These are phyloP conservation scores for Santalum album DNA, from an alignment of 164 flowering plant species.

Conservation along the genomic window DNA sequence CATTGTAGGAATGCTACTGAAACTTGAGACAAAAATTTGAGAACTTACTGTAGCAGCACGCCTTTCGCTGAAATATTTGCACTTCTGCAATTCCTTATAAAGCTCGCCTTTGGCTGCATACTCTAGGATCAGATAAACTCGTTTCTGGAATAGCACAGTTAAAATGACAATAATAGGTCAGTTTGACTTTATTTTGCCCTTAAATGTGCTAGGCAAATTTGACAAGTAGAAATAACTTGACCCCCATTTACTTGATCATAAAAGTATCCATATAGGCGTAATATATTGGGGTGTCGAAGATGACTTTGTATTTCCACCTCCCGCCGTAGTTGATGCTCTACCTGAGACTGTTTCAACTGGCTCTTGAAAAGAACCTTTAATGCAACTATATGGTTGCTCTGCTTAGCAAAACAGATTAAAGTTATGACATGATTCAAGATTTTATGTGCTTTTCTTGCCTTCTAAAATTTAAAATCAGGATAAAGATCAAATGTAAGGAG, in stretches of 20 bases:
- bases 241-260: slow-evolving; percentile 66
- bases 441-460: neutral
- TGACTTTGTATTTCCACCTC: slow-evolving; percentile 97
- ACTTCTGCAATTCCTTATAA: slow-evolving; percentile 86
- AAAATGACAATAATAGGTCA: neutral
- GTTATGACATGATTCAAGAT: neutral
- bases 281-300: slow-evolving; percentile 78
- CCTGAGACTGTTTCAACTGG: slow-evolving; percentile 92
- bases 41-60: slow-evolving; percentile 93
- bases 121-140: slow-evolving; percentile 87
- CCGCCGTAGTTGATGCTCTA: slow-evolving; percentile 92
- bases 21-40: no score
- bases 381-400: slow-evolving; percentile 95
- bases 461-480: neutral
- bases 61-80: slow-evolving; percentile 87
- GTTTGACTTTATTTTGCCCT: neutral
- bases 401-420: slow-evolving; percentile 8
- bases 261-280: slow-evolving; percentile 89
- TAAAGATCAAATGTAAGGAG: neutral
- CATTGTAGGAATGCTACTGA: no score
- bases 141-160: slow-evolving; percentile 44
- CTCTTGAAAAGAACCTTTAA: slow-evolving; percentile 91
- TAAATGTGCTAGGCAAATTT: no score
- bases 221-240: neutral
- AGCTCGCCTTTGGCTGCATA: slow-evolving; percentile 96